These are phyloP conservation scores for Penicillium paneum DNA, from an alignment of 2,329 filamentous ascomycete genomes.

Conservation along the genomic window DNA sequence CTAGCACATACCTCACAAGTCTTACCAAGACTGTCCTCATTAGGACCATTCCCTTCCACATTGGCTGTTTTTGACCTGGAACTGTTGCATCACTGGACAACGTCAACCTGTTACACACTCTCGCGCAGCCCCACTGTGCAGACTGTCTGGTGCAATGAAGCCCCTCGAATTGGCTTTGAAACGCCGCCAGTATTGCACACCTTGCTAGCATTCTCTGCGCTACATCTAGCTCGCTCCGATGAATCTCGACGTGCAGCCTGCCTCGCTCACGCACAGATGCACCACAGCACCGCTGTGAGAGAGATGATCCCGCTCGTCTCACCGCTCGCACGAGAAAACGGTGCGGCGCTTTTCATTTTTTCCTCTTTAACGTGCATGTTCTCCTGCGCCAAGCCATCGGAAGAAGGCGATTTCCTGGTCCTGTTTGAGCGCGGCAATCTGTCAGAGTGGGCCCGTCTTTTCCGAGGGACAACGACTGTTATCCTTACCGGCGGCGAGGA, in stretches of 20 bases:
- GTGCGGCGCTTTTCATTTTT: slow-evolving; percentile 40
- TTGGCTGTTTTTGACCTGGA: slow-evolving; percentile 46
- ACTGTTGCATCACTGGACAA: slow-evolving; percentile 54
- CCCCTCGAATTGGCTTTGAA: slow-evolving; percentile 48
- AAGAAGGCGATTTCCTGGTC: slow-evolving; percentile 35
- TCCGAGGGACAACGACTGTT: slow-evolving; percentile 38
- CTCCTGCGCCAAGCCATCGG: slow-evolving; percentile 36
- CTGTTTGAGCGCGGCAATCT: slow-evolving; percentile 33
- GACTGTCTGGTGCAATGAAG: slow-evolving; percentile 48
- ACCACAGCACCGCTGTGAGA: slow-evolving; percentile 35
- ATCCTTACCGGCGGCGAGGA: slow-evolving; percentile 26
- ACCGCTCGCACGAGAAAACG: slow-evolving; percentile 34
- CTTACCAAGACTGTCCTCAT: background rate
- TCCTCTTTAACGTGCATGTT: slow-evolving; percentile 40
- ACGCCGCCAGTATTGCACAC: slow-evolving; percentile 50
- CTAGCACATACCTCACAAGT: background rate
- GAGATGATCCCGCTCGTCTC: slow-evolving; percentile 34
- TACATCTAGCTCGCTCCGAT: slow-evolving; percentile 48
- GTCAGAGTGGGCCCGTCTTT: slow-evolving; percentile 40
- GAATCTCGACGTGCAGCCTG: slow-evolving; percentile 42
- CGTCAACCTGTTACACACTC: slow-evolving; percentile 50
- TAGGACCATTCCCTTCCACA: slow-evolving; percentile 1
- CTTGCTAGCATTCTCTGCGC: slow-evolving; percentile 50
- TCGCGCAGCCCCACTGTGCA: slow-evolving; percentile 43
- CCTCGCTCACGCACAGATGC: slow-evolving; percentile 36